Evolutionary conservation across 2,329 filamentous ascomycete genomes (phyloP), one percentile per base, ranked within the genome.

Genomic region (Calonectria henricotiae): DNA sequence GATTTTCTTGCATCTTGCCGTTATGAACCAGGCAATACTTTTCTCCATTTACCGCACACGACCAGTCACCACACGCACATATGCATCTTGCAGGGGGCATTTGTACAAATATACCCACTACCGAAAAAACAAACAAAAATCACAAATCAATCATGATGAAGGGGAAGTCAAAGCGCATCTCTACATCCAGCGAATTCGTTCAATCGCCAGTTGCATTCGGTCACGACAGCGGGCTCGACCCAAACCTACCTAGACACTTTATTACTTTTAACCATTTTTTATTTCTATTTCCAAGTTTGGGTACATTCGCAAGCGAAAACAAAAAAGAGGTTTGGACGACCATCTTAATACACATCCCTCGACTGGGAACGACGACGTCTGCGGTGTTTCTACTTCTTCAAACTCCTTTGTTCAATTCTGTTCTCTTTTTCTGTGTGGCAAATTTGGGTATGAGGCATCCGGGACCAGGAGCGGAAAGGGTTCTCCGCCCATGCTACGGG

Each of bases 31-130:
- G 75, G 75, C 75, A 75, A 75, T 63, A 67, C 70, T 69, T 67
- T 65, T 65, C 70, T 71, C 73, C 39, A 71, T 32, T 67, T 65
- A 73, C 60, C 72, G 76, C 74, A 74, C 74, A 78, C 73, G 76
- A 77, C 74, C 8, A 72, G 70, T 72, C 76, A 77, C 68, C 76
- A 76, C 76, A 77, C 74, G 76, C 76, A 77, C 73, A 77, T 77
- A 77, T 70, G 76, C 76, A 77, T 77, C 67, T 76, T 74, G 72
- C 73, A 76, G 73, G 75, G 62, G 76, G 71, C 75, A 78, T 78
- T 67, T 78, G 76, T 77, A 77, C 74, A 77, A 77, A 76, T 77
- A 77, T 77, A 78, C 76, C 76, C 75, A 77, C 72, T 73, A 77
- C 69, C 71, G 67, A 70, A 77, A 37, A 69, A 37, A 71, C 72